A percentile compares a stretch with the other conserved stretches of the same genome.
phyloP scores from a whole-genome alignment of 805 yeast species.

The Candida koratica region DNA sequence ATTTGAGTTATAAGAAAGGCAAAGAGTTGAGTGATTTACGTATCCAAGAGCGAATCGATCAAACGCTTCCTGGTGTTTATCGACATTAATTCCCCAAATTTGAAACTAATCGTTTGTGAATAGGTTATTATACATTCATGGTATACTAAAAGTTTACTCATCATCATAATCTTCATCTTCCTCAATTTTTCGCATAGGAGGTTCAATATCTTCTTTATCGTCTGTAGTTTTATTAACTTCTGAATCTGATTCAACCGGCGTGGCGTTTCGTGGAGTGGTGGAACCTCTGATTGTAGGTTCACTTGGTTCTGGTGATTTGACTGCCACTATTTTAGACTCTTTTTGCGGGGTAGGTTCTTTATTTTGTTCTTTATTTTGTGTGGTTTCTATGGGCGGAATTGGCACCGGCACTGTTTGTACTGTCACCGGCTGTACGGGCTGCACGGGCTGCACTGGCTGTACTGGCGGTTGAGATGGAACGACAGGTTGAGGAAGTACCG shows the following conservation, averaged over 20 bases:
- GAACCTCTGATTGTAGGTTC: no score
- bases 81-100: neutral
- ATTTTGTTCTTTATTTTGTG: slow-evolving; percentile 7
- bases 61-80: slow-evolving; percentile 2
- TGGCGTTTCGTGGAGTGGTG: slow-evolving; percentile 3
- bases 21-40: slow-evolving; percentile 26
- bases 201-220: slow-evolving; percentile 26
- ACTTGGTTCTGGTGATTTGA: slow-evolving; percentile 7
- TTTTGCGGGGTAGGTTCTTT: slow-evolving; percentile 7
- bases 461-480: slow-evolving; percentile 2
- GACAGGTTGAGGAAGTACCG: slow-evolving; percentile 6
- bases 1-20: slow-evolving; percentile 26
- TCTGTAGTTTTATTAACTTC: slow-evolving; percentile 3
- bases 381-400: slow-evolving; percentile 4
- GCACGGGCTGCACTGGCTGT: slow-evolving; percentile 5
- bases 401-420: slow-evolving; percentile 3
- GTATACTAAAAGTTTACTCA: slow-evolving; percentile 19
- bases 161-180: slow-evolving; percentile 47
- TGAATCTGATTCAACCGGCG: neutral
- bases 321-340: slow-evolving; percentile 8
- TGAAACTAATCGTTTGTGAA: no score
- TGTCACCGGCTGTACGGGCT: neutral
- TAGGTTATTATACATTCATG: slow-evolving; percentile 4
- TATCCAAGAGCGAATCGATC: neutral
- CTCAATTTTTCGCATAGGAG: slow-evolving; percentile 43